phyloP scores from a whole-genome alignment of 1,284 basidiomycete species.

The Mycosarcoma maydis region DNA sequence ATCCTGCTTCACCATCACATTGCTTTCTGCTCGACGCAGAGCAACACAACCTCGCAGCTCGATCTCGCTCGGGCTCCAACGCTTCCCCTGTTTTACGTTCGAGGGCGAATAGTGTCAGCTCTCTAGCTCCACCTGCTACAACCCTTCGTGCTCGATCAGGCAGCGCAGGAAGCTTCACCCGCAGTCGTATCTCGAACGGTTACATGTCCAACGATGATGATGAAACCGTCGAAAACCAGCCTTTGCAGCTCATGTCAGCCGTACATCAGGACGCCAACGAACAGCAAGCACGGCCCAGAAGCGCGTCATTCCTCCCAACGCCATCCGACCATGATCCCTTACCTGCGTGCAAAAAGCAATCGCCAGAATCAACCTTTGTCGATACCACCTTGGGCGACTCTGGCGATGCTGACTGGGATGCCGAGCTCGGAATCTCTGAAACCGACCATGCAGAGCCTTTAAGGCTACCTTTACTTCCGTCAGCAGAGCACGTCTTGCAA shows the following conservation, averaged over 20 bases:
- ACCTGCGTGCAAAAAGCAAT: neutral
- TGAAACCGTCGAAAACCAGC: slow-evolving; percentile 10
- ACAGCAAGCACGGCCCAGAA: neutral
- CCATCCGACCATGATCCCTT: too few species aligned
- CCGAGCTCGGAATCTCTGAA: slow-evolving; percentile 35
- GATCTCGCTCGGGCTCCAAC: neutral
- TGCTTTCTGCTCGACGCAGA: neutral
- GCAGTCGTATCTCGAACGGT: slow-evolving; percentile 28
- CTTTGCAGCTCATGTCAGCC: neutral
- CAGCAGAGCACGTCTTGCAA: neutral
- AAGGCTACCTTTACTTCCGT: slow-evolving; percentile 14
- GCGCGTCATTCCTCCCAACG: neutral
- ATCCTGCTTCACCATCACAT: slow-evolving; percentile 1
- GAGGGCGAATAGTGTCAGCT: slow-evolving; percentile 20
- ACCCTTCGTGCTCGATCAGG: slow-evolving; percentile 21
- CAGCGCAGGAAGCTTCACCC: slow-evolving; percentile 44
- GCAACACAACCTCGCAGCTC: neutral
- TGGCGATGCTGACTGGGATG: slow-evolving; percentile 39
- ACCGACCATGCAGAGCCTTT: slow-evolving; percentile 20
- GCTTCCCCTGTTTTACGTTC: slow-evolving; percentile 3
- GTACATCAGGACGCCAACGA: neutral
- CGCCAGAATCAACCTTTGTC: neutral
- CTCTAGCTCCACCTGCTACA: slow-evolving; percentile 11
- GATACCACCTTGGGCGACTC: slow-evolving; percentile 7
- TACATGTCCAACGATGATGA: slow-evolving; percentile 23